A percentile compares a stretch with the other conserved stretches of the same genome.
phyloP scores from a whole-genome alignment of 345 rosid species.

The Laguncularia racemosa region DNA sequence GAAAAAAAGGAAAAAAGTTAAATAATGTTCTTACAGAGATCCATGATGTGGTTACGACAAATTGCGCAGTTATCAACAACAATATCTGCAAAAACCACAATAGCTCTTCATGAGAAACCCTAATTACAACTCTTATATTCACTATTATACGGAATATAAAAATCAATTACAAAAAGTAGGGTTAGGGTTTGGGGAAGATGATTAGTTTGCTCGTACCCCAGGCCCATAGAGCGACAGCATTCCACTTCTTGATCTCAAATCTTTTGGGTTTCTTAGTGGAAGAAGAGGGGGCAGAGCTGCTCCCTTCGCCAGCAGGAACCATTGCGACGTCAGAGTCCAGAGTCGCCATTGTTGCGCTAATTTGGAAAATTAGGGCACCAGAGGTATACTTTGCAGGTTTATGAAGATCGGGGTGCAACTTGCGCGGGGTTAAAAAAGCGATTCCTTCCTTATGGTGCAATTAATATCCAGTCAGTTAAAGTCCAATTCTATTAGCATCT shows the following conservation, averaged over 20 bases:
- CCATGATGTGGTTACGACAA: constrained; percentile 94
- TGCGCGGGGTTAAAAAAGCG: too few relatives aligned
- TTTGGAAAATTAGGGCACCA: background rate
- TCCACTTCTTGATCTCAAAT: constrained; percentile 95
- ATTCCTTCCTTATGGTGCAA: too few relatives aligned
- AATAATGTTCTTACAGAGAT: constrained; percentile 55
- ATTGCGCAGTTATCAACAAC: constrained; percentile 98
- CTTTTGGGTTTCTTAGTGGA: constrained; percentile 74
- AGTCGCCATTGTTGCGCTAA: constrained; percentile 35
- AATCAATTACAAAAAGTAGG: background rate
- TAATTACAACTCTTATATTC: too few relatives aligned
- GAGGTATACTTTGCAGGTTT: too few relatives aligned
- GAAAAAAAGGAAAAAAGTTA: too few relatives aligned
- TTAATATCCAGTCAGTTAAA: too few relatives aligned
- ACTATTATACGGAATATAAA: too few relatives aligned
- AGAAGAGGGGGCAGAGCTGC: constrained; percentile 42
- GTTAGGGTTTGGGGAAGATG: constrained; percentile 14
- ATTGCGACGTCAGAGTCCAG: constrained; percentile 77
- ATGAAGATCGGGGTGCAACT: too few relatives aligned
- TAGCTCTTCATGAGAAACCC: background rate
- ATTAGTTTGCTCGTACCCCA: constrained; percentile 46
- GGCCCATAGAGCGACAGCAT: constrained; percentile 92
- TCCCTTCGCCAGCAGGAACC: constrained; percentile 71
- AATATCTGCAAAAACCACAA: constrained; percentile 46
- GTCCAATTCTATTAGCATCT: too few relatives aligned